These are phyloP conservation scores for Plasmopara muralis DNA, from an alignment of 352 stramenopile species.

Conservation along the genomic window DNA sequence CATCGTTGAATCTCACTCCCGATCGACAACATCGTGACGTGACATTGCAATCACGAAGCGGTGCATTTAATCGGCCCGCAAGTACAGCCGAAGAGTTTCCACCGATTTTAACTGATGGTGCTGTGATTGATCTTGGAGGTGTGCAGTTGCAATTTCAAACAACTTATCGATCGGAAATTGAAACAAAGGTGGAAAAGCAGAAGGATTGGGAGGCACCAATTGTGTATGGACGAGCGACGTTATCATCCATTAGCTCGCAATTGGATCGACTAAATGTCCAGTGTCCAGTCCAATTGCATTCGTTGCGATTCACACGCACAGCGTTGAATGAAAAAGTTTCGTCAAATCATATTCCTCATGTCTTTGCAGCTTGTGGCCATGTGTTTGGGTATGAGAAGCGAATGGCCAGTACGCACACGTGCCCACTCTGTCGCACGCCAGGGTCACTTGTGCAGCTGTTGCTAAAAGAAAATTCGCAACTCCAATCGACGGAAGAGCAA, in stretches of 20 bases:
- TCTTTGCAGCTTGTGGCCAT: slow-evolving; percentile 74
- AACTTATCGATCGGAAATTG: slow-evolving; percentile 19
- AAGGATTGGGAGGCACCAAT: slow-evolving; percentile 23
- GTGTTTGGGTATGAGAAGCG: slow-evolving; percentile 71
- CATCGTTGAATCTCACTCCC: slow-evolving; percentile 2
- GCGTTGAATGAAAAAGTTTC: slow-evolving; percentile 39
- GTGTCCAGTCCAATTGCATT: slow-evolving; percentile 70
- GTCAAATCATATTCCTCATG: slow-evolving; percentile 52
- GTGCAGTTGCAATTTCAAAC: slow-evolving; percentile 76
- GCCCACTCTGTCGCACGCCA: slow-evolving; percentile 57
- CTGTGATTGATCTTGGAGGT: slow-evolving; percentile 70
- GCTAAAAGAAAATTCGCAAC: slow-evolving; percentile 70
- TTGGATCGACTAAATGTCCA: slow-evolving; percentile 67
- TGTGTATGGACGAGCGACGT: slow-evolving; percentile 23
- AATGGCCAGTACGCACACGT: slow-evolving; percentile 53
- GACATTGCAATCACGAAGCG: slow-evolving; percentile 32
- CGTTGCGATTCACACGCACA: slow-evolving; percentile 45
- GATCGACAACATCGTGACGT: slow-evolving; percentile 10
- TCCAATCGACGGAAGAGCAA: slow-evolving; percentile 53
- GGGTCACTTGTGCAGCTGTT: slow-evolving; percentile 60
- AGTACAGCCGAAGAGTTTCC: slow-evolving; percentile 25
- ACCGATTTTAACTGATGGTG: slow-evolving; percentile 55
- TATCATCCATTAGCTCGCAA: slow-evolving; percentile 52
- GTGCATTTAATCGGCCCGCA: slow-evolving; percentile 60
- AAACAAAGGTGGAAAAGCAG: slow-evolving; percentile 22